Percentiles rank a stretch among this genome's conserved stretches.
These are phyloP conservation scores for Annulohypoxylon maeteangense DNA, from an alignment of 495 filamentous ascomycete genomes.

Conservation along the genomic window DNA sequence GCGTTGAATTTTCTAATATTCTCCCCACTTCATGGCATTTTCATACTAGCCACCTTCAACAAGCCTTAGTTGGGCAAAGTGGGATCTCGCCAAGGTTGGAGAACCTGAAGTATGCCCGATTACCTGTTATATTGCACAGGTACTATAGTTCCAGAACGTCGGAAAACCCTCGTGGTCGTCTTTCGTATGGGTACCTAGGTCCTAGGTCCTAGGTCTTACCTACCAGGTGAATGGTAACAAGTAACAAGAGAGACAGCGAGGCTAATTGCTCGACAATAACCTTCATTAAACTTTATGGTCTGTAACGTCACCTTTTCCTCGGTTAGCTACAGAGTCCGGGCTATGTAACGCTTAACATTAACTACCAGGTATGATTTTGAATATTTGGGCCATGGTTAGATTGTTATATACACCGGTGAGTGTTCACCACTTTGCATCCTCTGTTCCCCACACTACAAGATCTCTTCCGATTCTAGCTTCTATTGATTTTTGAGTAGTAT, in stretches of 20 bases:
- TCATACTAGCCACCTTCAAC: background rate
- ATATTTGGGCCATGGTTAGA: background rate
- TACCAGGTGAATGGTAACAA: background rate
- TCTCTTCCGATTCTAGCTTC: conserved; percentile 7
- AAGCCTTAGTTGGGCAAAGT: background rate
- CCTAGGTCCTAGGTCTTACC: too few relatives aligned
- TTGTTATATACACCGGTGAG: background rate
- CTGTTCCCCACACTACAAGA: conserved; percentile 7
- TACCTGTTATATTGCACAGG: conserved; percentile 17
- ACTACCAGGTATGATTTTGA: background rate
- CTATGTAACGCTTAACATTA: background rate
- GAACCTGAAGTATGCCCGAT: background rate
- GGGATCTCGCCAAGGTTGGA: conserved; percentile 27
- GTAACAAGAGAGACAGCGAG: background rate
- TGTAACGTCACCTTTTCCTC: background rate
- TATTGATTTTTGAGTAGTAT: conserved; percentile 28
- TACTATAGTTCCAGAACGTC: conserved; percentile 12
- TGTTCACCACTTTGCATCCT: conserved; percentile 1
- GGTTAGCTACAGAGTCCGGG: background rate
- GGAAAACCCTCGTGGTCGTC: background rate
- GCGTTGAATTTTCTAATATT: conserved; percentile 7
- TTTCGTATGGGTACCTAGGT: background rate
- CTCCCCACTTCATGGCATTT: conserved; percentile 2
- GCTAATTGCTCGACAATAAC: background rate
- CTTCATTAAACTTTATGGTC: background rate